Conservation (phyloP, 192 early-diverging fungal species). For the Coemansia sp. region DNA sequence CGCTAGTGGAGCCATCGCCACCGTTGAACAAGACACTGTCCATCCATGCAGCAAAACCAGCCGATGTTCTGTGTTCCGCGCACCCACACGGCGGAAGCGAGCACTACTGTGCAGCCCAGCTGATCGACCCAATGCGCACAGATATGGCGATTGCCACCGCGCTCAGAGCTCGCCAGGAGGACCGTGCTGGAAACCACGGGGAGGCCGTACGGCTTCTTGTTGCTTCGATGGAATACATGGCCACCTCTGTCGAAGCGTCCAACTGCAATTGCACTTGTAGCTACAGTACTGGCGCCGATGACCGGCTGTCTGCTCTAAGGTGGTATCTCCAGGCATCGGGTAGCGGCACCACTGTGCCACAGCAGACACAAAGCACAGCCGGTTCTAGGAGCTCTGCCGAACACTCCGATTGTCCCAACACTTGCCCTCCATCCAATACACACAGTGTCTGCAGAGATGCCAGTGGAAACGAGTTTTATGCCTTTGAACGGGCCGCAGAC, state of each 20-base stretch:
- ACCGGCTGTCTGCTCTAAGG: constrained; percentile 26
- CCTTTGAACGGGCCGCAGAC: background rate
- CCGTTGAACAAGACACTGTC: no score
- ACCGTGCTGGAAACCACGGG: constrained; percentile 20
- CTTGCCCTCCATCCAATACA: no score
- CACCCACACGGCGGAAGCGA: background rate
- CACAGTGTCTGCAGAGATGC: background rate
- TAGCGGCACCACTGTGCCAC: background rate
- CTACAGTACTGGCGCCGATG: constrained; percentile 6
- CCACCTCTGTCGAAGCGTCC: constrained; percentile 18
- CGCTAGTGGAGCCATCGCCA: constrained; percentile 1
- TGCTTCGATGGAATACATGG: constrained; percentile 21
- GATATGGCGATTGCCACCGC: constrained; percentile 31
- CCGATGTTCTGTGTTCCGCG: background rate
- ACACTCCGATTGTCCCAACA: no score
- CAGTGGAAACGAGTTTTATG: background rate
- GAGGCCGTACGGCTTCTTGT: constrained; percentile 24
- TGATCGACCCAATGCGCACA: background rate
- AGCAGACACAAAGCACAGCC: background rate
- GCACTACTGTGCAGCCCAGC: background rate
- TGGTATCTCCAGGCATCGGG: constrained; percentile 15
- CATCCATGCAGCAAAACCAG: background rate
- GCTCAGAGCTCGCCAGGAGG: constrained; percentile 36
- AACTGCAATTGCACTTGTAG: background rate
- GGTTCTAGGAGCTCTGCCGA: no score